These are phyloP conservation scores for Phanerochaete carnosa DNA, from an alignment of 768 basidiomycete species.

Conservation along the genomic window DNA sequence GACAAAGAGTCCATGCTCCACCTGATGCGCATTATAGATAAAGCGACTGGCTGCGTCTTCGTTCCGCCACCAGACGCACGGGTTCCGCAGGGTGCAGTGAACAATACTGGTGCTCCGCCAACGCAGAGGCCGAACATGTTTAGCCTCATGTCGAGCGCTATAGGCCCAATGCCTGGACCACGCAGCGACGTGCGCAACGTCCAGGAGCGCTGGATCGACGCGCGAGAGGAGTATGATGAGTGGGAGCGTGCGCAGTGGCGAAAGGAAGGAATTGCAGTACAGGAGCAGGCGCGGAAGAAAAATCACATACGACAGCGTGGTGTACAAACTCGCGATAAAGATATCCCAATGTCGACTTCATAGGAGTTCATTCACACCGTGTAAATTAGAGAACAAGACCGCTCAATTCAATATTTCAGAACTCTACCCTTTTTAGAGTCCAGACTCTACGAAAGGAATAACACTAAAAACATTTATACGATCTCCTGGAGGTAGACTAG, in stretches of 20 bases:
- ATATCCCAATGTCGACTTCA: neutral
- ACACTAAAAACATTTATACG: neutral
- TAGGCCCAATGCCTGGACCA: slow-evolving; percentile 48
- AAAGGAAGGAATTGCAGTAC: slow-evolving; percentile 60
- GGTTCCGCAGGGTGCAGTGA: slow-evolving; percentile 30
- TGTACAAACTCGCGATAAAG: neutral
- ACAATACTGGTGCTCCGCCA: slow-evolving; percentile 32
- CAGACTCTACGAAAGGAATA: slow-evolving; percentile 1
- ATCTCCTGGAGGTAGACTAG: neutral
- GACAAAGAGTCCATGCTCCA: slow-evolving; percentile 96
- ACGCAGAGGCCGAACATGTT: slow-evolving; percentile 60
- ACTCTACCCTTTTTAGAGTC: slow-evolving; percentile 3
- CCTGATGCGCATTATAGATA: slow-evolving; percentile 79
- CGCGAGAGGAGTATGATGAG: slow-evolving; percentile 76
- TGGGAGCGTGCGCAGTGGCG: slow-evolving; percentile 78
- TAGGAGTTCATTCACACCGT: neutral
- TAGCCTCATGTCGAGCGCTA: slow-evolving; percentile 64
- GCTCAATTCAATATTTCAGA: neutral
- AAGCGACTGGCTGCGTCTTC: slow-evolving; percentile 90
- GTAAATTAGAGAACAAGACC: too few species aligned
- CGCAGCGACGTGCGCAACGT: slow-evolving; percentile 65
- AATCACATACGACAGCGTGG: slow-evolving; percentile 19
- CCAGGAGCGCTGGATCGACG: slow-evolving; percentile 94
- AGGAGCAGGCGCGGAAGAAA: slow-evolving; percentile 35
- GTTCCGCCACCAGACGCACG: slow-evolving; percentile 48